These are phyloP conservation scores for Coniella lustricola DNA, from an alignment of 2,329 filamentous ascomycete genomes.

Conservation along the genomic window DNA sequence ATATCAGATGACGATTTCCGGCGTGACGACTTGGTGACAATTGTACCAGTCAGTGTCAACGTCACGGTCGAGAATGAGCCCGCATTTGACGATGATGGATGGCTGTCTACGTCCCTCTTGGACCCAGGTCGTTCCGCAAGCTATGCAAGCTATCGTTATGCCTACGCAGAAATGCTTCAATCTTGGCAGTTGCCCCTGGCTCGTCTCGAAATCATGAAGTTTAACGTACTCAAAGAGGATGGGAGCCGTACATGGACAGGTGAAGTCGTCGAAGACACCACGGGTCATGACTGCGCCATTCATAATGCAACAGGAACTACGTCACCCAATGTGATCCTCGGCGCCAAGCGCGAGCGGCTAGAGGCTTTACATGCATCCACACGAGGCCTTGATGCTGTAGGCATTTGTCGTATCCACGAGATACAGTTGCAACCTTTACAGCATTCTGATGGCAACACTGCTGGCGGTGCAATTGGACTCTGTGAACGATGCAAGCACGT, in stretches of 20 bases:
- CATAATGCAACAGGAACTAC: constrained; percentile 27
- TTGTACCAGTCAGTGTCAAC: constrained; percentile 45
- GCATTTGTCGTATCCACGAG: constrained; percentile 56
- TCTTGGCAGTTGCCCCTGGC: constrained; percentile 58
- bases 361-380: constrained; percentile 43
- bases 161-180: constrained; percentile 62
- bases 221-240: constrained; percentile 54
- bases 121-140: constrained; percentile 40
- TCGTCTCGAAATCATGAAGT: constrained; percentile 62
- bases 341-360: constrained; percentile 45
- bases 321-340: constrained; percentile 42
- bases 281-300: constrained; percentile 27
- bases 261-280: constrained; percentile 28
- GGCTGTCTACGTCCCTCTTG: constrained; percentile 52
- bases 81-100: constrained; percentile 63
- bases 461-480: constrained; percentile 42
- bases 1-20: constrained; percentile 47
- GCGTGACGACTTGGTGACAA: constrained; percentile 37
- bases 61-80: constrained; percentile 54
- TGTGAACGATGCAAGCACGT: constrained; percentile 45
- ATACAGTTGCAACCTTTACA: constrained; percentile 53
- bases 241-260: constrained; percentile 20
- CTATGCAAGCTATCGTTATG: constrained; percentile 55
- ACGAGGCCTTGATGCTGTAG: constrained; percentile 55
- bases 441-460: constrained; percentile 32